phyloP scores from a whole-genome alignment of 2,329 filamentous ascomycete species.

The Arthroderma sp. region DNA sequence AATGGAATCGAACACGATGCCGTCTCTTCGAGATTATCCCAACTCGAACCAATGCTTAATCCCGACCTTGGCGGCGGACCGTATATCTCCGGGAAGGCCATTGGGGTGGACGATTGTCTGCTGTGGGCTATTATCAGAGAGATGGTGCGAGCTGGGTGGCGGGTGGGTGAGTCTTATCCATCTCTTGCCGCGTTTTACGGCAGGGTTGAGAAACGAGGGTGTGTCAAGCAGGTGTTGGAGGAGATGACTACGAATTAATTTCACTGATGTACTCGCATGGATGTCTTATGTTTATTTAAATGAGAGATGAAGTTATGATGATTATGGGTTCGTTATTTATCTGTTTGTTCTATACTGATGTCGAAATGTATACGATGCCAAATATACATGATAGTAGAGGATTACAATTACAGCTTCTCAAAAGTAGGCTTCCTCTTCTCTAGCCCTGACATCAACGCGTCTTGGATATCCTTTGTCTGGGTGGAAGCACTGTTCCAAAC shows the following conservation, averaged over 20 bases:
- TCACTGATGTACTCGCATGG: background rate
- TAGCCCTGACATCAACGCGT: slow-evolving; percentile 61
- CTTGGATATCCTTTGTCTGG: slow-evolving; percentile 64
- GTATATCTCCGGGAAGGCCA: slow-evolving; percentile 23
- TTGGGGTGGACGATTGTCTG: slow-evolving; percentile 31
- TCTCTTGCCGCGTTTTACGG: slow-evolving; percentile 25
- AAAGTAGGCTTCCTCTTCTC: slow-evolving; percentile 70
- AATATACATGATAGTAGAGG: background rate
- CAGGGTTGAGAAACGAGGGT: slow-evolving; percentile 25
- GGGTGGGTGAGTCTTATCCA: slow-evolving; percentile 18
- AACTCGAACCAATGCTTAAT: slow-evolving; percentile 12
- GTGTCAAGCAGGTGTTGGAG: slow-evolving; percentile 23
- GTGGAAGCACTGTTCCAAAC: slow-evolving; percentile 78
- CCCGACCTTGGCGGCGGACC: slow-evolving; percentile 10
- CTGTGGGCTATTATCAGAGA: slow-evolving; percentile 32
- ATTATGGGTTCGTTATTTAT: too few species aligned
- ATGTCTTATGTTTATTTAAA: background rate
- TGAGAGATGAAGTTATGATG: too few species aligned
- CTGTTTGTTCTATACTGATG: too few species aligned
- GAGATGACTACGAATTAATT: slow-evolving; percentile 7
- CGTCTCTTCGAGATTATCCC: background rate
- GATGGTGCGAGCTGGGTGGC: slow-evolving; percentile 16
- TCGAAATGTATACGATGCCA: too few species aligned
- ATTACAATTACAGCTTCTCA: slow-evolving; percentile 53
- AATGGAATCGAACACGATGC: background rate